Conservation (phyloP, 2,329 filamentous ascomycete species). For the Calonectria pseudoturangicola region DNA sequence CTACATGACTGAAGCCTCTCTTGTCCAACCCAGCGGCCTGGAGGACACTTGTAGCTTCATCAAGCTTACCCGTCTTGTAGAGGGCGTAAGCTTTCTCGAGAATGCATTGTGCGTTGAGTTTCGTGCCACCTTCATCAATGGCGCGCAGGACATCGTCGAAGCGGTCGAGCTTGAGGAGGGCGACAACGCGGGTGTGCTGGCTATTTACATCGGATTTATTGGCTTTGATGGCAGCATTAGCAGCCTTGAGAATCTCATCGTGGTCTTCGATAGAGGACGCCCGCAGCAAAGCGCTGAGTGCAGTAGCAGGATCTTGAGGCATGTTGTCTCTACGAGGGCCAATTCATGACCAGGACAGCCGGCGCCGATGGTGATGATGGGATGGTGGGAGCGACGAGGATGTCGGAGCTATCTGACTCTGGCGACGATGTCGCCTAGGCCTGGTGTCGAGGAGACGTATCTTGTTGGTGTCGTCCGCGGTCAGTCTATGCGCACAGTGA, state of each 20-base stretch:
- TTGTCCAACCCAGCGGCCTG: conserved; percentile 57
- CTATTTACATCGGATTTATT: conserved; percentile 76
- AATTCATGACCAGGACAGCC: conserved; percentile 51
- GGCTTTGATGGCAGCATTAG: conserved; percentile 77
- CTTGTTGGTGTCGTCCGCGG: conserved; percentile 48
- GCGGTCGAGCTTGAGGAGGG: conserved; percentile 87
- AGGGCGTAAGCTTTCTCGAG: conserved; percentile 88
- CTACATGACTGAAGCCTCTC: conserved; percentile 70
- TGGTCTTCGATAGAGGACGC: conserved; percentile 79
- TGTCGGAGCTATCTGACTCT: background rate
- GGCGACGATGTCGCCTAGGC: conserved; percentile 28
- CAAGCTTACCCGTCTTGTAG: conserved; percentile 84
- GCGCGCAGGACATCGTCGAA: conserved; percentile 85
- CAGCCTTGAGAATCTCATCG: conserved; percentile 80
- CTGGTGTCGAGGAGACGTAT: conserved; percentile 28
- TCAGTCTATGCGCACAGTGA: conserved; percentile 34
- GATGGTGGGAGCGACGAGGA: background rate
- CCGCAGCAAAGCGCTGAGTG: conserved; percentile 73
- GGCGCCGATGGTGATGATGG: conserved; percentile 24
- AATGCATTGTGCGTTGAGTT: conserved; percentile 75
- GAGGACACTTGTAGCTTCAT: conserved; percentile 74
- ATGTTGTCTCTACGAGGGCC: conserved; percentile 55
- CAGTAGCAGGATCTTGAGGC: conserved; percentile 68
- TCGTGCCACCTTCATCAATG: conserved; percentile 77
- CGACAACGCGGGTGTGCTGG: conserved; percentile 82